Percentiles rank a stretch among this genome's conserved stretches.
Evolutionary conservation across 2,329 filamentous ascomycete genomes (phyloP).

Genomic region (Aspergillus glaucus): DNA sequence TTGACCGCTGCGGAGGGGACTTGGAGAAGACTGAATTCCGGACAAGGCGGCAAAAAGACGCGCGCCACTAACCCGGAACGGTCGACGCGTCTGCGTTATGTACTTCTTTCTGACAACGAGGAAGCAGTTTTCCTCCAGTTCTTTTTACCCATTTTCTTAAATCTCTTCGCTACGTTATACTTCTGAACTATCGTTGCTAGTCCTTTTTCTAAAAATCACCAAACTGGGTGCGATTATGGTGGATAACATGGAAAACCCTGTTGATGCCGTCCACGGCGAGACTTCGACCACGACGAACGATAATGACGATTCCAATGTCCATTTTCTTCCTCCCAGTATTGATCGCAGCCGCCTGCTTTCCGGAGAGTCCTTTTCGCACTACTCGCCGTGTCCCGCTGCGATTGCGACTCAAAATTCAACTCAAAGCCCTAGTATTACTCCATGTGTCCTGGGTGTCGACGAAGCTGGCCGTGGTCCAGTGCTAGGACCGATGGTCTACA

Average conservation of each 20-base stretch:
- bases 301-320: not conserved
- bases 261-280: not conserved
- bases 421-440: constrained; percentile 39
- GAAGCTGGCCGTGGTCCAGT: constrained; percentile 92
- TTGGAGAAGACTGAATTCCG: constrained; percentile 10
- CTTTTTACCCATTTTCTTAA: too few species aligned
- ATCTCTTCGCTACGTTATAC: not conserved
- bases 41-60: constrained; percentile 15
- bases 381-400: constrained; percentile 60
- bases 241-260: not conserved
- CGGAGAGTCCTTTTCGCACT: constrained; percentile 65
- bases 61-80: constrained; percentile 29
- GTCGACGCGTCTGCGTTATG: constrained; percentile 27
- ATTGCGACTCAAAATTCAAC: constrained; percentile 45
- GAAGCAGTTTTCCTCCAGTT: too few species aligned
- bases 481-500: constrained; percentile 69
- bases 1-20: constrained; percentile 12
- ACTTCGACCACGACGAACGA: not conserved
- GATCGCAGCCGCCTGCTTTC: constrained; percentile 50
- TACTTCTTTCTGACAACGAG: not conserved
- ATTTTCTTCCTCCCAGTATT: constrained; percentile 60
- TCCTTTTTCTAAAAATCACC: too few species aligned
- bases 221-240: not conserved
- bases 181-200: too few species aligned
- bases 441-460: constrained; percentile 81